Evolutionary conservation across 768 basidiomycete genomes (phyloP), one percentile per base, ranked within the genome.

Genomic region (Pleurotus eryngii): DNA sequence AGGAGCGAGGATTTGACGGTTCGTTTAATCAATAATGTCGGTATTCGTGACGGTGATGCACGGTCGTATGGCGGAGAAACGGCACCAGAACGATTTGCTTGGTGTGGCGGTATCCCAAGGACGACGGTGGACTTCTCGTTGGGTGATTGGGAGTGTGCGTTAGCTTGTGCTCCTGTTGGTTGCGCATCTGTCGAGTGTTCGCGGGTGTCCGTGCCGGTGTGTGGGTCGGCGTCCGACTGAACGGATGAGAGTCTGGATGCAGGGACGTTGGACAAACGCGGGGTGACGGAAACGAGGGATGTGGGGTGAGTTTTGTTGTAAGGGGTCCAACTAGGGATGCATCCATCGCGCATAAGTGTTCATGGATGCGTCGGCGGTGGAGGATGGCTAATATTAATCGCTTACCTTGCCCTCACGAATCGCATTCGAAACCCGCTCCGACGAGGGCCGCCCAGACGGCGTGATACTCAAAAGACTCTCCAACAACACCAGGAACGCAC

Each of bases 381-480:
- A 9, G 30, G 30, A 11, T 35, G 30, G 20, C 20, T 20, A 20
- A 20, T 20, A 35, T 8, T 46, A 2, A 51, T n/a, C 24, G 77
- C 83, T n/a, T 61, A 92, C 91, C 75, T 79, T 83, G 50, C 92
- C 85, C 38, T 89, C 84, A 35, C 81, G 76, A 55, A 95, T 78
- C 1, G 87, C 92, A 24, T 67, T 69, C n/a, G 78, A 68, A 12
- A 95, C 86, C 49, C 86, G 80, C 60, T 92, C 90, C 47, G 85
- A 85, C 0, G 84, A 81, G 6, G 90, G 90, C 51, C 94, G 78
- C n/a, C 68, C 69, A 3, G 72, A 67, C 0, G 93, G 86, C 2
- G 69, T 70, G 35, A 86, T 76, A 59, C 85, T 81, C 58, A 95
- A 70, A 43, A 96, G 75, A 56, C 81, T 79, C 59, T 92, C 89